Percentiles rank a stretch among this genome's conserved stretches.
These are phyloP conservation scores for Colletotrichum musicola DNA, from an alignment of 2,329 filamentous ascomycete genomes.

Conservation along the genomic window DNA sequence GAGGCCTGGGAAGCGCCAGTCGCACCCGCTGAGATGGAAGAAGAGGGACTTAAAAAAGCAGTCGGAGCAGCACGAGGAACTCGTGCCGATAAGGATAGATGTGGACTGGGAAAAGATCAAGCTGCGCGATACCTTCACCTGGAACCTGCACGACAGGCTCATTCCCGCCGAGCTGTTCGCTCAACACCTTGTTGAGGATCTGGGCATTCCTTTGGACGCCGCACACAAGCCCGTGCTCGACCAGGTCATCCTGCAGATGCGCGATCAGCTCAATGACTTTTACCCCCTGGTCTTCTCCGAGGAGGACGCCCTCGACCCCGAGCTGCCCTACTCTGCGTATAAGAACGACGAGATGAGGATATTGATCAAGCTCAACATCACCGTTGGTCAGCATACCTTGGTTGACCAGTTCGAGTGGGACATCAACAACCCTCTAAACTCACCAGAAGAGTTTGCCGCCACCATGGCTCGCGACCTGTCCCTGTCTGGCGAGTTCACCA, in stretches of 20 bases:
- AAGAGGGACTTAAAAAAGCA: constrained; percentile 87
- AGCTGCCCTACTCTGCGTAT: constrained; percentile 91
- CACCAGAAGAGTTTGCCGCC: constrained; percentile 91
- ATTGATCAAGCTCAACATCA: constrained; percentile 95
- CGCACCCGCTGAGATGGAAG: constrained; percentile 78
- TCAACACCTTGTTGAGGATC: constrained; percentile 90
- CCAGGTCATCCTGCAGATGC: constrained; percentile 76
- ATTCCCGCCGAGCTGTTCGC: constrained; percentile 86
- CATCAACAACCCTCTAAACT: constrained; percentile 94
- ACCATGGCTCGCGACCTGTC: constrained; percentile 92
- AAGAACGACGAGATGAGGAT: constrained; percentile 99
- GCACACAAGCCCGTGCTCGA: constrained; percentile 73
- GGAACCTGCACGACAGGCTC: constrained; percentile 94
- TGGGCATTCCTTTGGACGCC: constrained; percentile 74
- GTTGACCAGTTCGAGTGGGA: constrained; percentile 99
- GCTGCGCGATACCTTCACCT: constrained; percentile 96
- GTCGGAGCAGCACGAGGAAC: constrained; percentile 89
- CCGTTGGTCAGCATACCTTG: constrained; percentile 92
- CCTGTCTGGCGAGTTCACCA: constrained; percentile 94
- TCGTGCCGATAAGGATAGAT: constrained; percentile 91
- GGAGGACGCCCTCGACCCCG: constrained; percentile 90
- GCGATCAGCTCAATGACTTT: constrained; percentile 92
- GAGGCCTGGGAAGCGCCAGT: constrained; percentile 81
- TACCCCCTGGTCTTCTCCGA: constrained; percentile 92
- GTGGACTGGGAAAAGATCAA: constrained; percentile 97